These are phyloP conservation scores for Entamoeba histolytica DNA, from an alignment of 208 protist species.

Conservation along the genomic window DNA sequence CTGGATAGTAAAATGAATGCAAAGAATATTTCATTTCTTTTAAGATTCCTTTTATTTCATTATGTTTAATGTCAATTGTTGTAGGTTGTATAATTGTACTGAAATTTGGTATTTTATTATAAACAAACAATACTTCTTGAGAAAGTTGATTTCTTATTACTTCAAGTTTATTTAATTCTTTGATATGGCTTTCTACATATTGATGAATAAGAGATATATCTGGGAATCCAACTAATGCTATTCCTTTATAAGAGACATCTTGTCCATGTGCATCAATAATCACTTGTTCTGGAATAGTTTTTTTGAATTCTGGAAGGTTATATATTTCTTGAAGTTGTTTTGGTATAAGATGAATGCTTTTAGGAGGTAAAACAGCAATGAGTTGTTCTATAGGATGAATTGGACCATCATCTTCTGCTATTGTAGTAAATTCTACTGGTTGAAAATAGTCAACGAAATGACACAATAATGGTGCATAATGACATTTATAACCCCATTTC, in stretches of 20 bases:
- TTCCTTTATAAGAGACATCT: not conserved
- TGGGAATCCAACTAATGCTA: not conserved
- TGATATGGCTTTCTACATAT: not conserved
- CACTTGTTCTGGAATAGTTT: not conserved
- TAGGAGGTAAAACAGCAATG: conserved; percentile 69
- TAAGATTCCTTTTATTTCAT: not conserved
- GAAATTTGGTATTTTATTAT: not conserved
- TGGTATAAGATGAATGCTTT: not conserved
- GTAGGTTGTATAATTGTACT: not conserved
- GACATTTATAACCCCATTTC: conserved; percentile 82
- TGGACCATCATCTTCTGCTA: conserved; percentile 40
- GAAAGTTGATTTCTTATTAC: not conserved
- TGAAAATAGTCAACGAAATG: not conserved
- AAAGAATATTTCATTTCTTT: not conserved
- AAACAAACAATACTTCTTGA: not conserved
- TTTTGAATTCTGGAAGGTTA: not conserved
- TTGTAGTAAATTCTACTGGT: not conserved
- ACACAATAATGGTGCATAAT: conserved; percentile 74
- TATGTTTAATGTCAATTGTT: not conserved
- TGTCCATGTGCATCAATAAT: not conserved
- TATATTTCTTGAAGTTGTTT: not conserved
- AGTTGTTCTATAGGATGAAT: conserved; percentile 83
- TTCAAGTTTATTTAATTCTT: not conserved
- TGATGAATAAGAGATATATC: not conserved
- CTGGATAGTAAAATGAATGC: not conserved